Base-by-base conservation (phyloP, 2,329 filamentous ascomycete genomes). In the Hypoxylon sp. region DNA sequence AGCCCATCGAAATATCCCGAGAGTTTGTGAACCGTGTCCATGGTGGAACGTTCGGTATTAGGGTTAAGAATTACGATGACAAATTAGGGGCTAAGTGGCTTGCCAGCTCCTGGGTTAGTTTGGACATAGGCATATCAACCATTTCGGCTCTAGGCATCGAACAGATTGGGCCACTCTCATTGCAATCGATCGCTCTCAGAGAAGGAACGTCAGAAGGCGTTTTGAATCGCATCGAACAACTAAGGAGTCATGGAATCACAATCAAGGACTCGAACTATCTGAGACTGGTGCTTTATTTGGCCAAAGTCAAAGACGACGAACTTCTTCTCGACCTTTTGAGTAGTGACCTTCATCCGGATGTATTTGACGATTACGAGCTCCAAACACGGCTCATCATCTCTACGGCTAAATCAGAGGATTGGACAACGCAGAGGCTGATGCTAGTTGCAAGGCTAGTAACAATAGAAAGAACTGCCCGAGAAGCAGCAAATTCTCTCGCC, bases 1-100 rank as follows among this genome's bases (percentile, higher is more conserved):
- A 76, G 31, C 59, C 60, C 29, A 50, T 67, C 14, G 60, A 75
- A 6, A 53, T 78, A 8, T 76, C 77, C 44, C 74, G 80, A 57
- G 78, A 81, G 67, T 75, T 77, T 24, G 66, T 81, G 67, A 80
- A 82, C 61, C 77, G 75, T n/a, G 76, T 80, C 2, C 78, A 82
- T 29, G 80, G 81, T n/a, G 73, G 76, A 42, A 81, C 78, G 1
- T 81, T 80, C 67, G 79, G 80, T 22, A 79, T 82, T 26, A 70
- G 70, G 13, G 80, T 80, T 37, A 88, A 86, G 66, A 79, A 80
- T 8, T 87, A 89, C 69, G 91, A 88, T 74, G 93, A 96, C 77
- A 80, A 83, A 0, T 86, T 97, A 31, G 91, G 92, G 17, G 92
- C 94, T n/a, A 88, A 90, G 70, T 89, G 94, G 82, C 94, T 97